Conservation (phyloP, 169 alveolate genomes). For the Pseudocohnilembus persalinus region DNA sequence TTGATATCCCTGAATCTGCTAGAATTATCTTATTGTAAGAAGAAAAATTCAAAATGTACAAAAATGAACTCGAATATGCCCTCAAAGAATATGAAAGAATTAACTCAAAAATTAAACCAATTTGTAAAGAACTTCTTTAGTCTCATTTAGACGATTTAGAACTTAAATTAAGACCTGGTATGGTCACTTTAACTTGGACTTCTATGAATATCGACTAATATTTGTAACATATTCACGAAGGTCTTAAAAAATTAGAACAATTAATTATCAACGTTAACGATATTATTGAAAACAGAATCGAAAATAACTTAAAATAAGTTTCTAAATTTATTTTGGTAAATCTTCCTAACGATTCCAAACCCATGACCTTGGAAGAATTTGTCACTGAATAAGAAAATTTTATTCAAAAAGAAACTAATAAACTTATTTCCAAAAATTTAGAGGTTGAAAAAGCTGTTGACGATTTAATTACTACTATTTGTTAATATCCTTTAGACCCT, state of each 20-base stretch:
- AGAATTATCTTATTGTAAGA: slow-evolving; percentile 92
- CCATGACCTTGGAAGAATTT: slow-evolving; percentile 86
- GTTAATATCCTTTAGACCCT: slow-evolving; percentile 87
- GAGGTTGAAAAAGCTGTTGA: slow-evolving; percentile 93
- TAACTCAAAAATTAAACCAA: slow-evolving; percentile 86
- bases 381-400: slow-evolving; percentile 88
- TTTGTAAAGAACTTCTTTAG: slow-evolving; percentile 85
- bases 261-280: slow-evolving; percentile 92
- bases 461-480: slow-evolving; percentile 87
- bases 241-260: slow-evolving; percentile 89
- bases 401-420: slow-evolving; percentile 82
- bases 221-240: slow-evolving; percentile 85
- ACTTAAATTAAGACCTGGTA: slow-evolving; percentile 89
- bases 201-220: slow-evolving; percentile 93
- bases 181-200: slow-evolving; percentile 91
- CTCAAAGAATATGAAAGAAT: slow-evolving; percentile 93
- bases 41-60: slow-evolving; percentile 91
- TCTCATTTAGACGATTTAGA: slow-evolving; percentile 91
- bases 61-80: slow-evolving; percentile 88
- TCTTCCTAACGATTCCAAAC: slow-evolving; percentile 88
- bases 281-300: slow-evolving; percentile 93
- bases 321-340: slow-evolving; percentile 84
- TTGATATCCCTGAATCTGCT: slow-evolving; percentile 94
- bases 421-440: slow-evolving; percentile 81
- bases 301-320: slow-evolving; percentile 88